phyloP scores from a whole-genome alignment of 164 flowering plant genomes.

The Stephania cephalantha region DNA sequence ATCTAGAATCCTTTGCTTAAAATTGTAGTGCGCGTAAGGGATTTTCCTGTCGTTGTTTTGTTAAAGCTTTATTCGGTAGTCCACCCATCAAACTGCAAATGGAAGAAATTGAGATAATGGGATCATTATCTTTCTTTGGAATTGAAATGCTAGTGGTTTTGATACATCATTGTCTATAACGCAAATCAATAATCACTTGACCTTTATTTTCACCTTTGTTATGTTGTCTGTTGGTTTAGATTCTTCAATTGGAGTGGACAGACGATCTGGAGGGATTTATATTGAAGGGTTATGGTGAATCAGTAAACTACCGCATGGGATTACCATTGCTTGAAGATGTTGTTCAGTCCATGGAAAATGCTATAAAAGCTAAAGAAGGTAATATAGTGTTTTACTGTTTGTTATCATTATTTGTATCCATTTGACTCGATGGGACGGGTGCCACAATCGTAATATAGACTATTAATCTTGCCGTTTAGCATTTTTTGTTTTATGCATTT shows the following conservation, averaged over 20 bases:
- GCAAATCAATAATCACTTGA: background rate
- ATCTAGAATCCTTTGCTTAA: background rate
- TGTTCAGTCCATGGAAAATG: constrained; percentile 77
- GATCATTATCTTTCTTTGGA: background rate
- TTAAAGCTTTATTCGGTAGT: background rate
- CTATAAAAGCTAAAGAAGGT: constrained; percentile 84
- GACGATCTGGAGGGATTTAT: constrained; percentile 85
- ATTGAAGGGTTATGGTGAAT: constrained; percentile 86
- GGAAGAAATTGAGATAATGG: background rate
- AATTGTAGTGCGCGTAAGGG: background rate
- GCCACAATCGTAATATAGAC: background rate
- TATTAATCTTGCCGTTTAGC: background rate
- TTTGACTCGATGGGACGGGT: background rate
- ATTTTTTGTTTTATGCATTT: background rate
- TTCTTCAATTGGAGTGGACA: constrained; percentile 84
- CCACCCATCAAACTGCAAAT: background rate
- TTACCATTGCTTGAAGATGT: constrained; percentile 84
- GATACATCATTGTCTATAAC: background rate
- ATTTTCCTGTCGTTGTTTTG: too few species aligned
- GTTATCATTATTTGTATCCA: background rate
- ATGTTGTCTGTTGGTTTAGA: constrained; percentile 29
- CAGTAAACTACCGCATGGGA: constrained; percentile 86
- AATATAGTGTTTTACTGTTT: constrained; percentile 1
- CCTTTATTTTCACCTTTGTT: constrained; percentile 1
- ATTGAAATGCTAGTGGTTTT: background rate